These are phyloP conservation scores for Erodium trifolium DNA, from an alignment of 441 rosid genomes.

Conservation along the genomic window DNA sequence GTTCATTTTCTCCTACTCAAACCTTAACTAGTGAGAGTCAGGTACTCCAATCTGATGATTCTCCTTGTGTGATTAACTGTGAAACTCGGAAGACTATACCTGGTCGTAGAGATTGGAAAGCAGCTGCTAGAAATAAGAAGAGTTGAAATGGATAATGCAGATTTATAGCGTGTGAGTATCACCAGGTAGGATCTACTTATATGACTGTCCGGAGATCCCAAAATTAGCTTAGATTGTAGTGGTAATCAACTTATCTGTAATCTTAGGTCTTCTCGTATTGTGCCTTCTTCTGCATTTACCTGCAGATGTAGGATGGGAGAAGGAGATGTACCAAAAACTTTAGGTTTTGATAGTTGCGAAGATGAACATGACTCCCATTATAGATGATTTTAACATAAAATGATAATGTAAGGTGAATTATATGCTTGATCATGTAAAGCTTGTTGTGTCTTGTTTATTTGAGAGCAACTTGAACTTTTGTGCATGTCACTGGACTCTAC, in stretches of 20 bases:
- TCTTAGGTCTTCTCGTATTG: conserved; percentile 11
- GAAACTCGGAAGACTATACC: conserved; percentile 16
- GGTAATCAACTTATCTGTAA: conserved; percentile 10
- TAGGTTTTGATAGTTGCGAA: background rate
- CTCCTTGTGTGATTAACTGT: conserved; percentile 6
- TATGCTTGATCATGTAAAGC: background rate
- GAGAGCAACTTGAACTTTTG: background rate
- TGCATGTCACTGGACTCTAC: background rate
- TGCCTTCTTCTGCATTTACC: background rate
- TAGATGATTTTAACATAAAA: background rate
- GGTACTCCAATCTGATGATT: conserved; percentile 16
- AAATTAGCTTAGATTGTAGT: background rate
- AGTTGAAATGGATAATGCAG: conserved; percentile 18
- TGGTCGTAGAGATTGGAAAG: conserved; percentile 65
- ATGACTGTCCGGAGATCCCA: background rate
- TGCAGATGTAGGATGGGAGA: background rate
- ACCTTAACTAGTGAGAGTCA: conserved; percentile 17
- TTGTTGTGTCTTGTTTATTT: background rate
- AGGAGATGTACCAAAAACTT: background rate
- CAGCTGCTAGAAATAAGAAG: conserved; percentile 29
- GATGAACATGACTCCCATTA: background rate
- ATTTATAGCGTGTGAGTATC: background rate
- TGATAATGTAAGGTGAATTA: background rate
- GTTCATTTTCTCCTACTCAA: conserved; percentile 18
- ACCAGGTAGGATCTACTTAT: background rate